Base-by-base conservation (phyloP, 495 filamentous ascomycete species). In the Neurospora sp. region DNA sequence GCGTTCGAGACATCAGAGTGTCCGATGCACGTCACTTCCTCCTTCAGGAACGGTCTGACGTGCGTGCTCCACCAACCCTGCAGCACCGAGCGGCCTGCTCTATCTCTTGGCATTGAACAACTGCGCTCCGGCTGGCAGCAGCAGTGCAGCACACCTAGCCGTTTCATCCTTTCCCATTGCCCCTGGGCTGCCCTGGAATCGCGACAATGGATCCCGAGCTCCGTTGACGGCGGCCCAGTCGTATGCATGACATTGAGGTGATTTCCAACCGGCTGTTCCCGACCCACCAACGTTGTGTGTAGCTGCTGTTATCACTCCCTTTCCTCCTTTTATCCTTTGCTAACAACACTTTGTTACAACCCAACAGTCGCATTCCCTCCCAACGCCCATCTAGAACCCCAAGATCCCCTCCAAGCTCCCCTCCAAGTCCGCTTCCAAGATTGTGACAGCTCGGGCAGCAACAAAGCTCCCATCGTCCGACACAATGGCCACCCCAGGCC, bases 401-500 rank as follows among this genome's bases (percentile, higher is more conserved):
- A 5, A 27, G 53, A 66, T 66, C 14, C 53, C 5, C 53, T 66
- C 53, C 6, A 66, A 66, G 53, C 7, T 16, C 27, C 22, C 44
- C 27, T 8, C 31, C 27, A 61, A 35, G 12, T 35, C 53, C 7
- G 53, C 53, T 35, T 35, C 27, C 14, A 37, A 66, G 27, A 66
- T 18, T 66, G 53, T 66, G 12, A 66, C 27, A 18, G 53, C 53
- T 66, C 27, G 53, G 53, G 53, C 53, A 66, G 53, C 53, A 35
- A 66, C 53, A 16, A 66, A 35, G 53, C 66, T 35, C 20, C 16
- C 14, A 40, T 59, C 42, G n/a, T 44, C 48, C 68, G 41, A 31
- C 16, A 79, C 74, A 74, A 95, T 95, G 92, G 88, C 91, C 69
- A 84, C 88, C 12, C 27, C 53, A 11, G 84, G 84, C 69, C 85